Percentiles rank a stretch among this genome's conserved stretches.
Conservation (phyloP, 768 basidiomycete species). For the Dictyophora rubrovolvata region DNA sequence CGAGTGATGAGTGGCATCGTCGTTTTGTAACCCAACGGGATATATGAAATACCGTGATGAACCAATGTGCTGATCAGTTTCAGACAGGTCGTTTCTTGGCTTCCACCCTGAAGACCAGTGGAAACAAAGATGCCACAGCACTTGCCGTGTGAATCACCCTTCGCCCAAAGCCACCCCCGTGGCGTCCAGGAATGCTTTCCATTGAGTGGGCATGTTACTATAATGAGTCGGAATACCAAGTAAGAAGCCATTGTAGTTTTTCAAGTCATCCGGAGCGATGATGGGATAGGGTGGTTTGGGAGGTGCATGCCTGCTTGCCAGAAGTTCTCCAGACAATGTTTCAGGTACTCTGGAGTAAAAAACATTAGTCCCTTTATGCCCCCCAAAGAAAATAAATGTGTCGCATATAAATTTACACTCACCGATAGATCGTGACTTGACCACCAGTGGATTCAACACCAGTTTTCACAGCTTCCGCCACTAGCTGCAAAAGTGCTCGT, state of each 20-base stretch:
- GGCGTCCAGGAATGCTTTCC: conserved; percentile 72
- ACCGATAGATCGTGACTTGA: conserved; percentile 37
- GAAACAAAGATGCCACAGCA: conserved; percentile 74
- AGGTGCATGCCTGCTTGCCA: conserved; percentile 59
- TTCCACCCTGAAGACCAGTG: conserved; percentile 64
- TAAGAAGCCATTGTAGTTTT: conserved; percentile 58
- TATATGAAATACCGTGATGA: conserved; percentile 65
- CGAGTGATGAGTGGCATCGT: conserved; percentile 33
- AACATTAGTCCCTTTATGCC: background rate
- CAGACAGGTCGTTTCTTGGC: conserved; percentile 56
- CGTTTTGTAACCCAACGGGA: conserved; percentile 61
- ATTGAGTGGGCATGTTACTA: conserved; percentile 72
- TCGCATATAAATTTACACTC: conserved; percentile 10
- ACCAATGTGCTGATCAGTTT: conserved; percentile 43
- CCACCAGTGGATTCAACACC: conserved; percentile 36
- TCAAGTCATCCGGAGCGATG: conserved; percentile 44
- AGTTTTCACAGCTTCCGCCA: conserved; percentile 44
- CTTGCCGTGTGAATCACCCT: conserved; percentile 59
- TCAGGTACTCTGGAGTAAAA: conserved; percentile 49
- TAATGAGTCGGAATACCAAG: conserved; percentile 74
- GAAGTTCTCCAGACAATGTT: conserved; percentile 61
- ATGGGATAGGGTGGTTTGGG: conserved; percentile 65
- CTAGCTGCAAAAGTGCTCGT: conserved; percentile 25
- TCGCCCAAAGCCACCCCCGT: conserved; percentile 59
- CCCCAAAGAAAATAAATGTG: no score